A percentile compares a stretch with the other conserved stretches of the same genome.
Conservation (phyloP, 192 early-diverging fungal species). For the Dimargaris verticillata region DNA sequence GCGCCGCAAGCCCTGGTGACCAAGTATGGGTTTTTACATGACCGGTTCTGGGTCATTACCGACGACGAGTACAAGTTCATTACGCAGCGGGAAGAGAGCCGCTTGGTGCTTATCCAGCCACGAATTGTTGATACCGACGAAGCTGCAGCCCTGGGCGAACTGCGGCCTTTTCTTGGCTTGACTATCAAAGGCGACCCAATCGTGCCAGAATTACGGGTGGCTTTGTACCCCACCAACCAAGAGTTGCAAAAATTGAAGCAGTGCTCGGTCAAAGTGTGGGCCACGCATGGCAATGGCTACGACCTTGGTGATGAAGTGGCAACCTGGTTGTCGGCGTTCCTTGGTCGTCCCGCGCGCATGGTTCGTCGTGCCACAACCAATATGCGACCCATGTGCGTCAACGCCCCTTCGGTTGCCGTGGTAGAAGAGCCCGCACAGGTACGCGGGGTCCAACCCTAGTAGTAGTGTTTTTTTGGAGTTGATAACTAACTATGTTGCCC, state of each 20-base stretch:
- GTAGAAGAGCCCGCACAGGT: constrained; percentile 1
- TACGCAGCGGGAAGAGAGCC: constrained; percentile 12
- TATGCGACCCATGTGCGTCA: background rate
- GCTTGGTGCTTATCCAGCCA: constrained; percentile 11
- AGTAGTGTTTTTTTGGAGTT: background rate
- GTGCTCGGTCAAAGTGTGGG: background rate
- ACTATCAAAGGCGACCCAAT: background rate
- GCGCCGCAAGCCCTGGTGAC: constrained; percentile 10
- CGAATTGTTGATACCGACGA: background rate
- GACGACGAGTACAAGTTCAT: constrained; percentile 13
- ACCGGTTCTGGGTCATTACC: constrained; percentile 16
- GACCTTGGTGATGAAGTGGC: constrained; percentile 7
- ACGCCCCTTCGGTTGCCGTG: background rate
- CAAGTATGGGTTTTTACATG: constrained; percentile 15
- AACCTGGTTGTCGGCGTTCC: background rate
- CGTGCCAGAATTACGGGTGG: background rate
- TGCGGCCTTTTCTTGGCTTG: background rate
- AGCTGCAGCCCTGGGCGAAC: background rate
- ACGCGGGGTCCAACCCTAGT: background rate
- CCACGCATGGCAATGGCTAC: background rate
- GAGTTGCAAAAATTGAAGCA: background rate
- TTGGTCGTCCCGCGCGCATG: constrained; percentile 4
- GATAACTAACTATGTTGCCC: background rate
- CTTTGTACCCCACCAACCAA: background rate
- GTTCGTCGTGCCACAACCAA: constrained; percentile 4